Evolutionary conservation across 345 rosid genomes (phyloP), one percentile per base, ranked within the genome.

Genomic region (Eucalyptus virginea): DNA sequence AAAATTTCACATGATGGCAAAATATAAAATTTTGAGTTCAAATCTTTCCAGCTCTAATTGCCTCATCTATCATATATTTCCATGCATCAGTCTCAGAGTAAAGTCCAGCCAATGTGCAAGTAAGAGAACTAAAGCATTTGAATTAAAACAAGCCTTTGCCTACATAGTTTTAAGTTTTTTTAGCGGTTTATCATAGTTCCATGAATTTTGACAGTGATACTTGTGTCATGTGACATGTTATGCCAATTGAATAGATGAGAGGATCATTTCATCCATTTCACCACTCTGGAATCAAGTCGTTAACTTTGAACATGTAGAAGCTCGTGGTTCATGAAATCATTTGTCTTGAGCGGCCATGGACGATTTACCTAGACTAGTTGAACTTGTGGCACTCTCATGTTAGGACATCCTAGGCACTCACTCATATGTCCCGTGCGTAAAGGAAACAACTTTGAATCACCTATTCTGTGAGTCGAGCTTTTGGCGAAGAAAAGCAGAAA

Each of bases 301-400:
- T 58, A 11, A 6, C n/a, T 26, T 26, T 26, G n/a, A 58, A 58
- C 65, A 26, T 11, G n/a, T 26, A 10, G 65, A 24, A 24, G 30
- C 65, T 58, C 2, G 3, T 0, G 14, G 14, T 58, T 58, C 3
- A 58, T 5, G 65, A 58, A 26, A 58, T 24, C 1, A 0, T 6
- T 58, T 1, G n/a, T 58, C n/a, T 58, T 5, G 65, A 58, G 30
- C 3, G 3, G 1, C n/a, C 16, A 3, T 5, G 15, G 65, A 58
- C 14, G 6, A 58, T 58, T 26, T 58, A 11, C n/a, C n/a, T 58
- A 3, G 15, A 11, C n/a, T 12, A 58, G 14, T 62, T 6, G 17
- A 62, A 62, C 7, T 62, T 30, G 8, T 16, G 17, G 32, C 69
- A 28, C 69, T 28, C 16, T 28, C 69, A 14, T 12, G 16, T 28